Evolutionary conservation across 1,284 basidiomycete species (phyloP), one percentile per base, ranked within the genome.

Genomic region (Ceratobasidium sp.): DNA sequence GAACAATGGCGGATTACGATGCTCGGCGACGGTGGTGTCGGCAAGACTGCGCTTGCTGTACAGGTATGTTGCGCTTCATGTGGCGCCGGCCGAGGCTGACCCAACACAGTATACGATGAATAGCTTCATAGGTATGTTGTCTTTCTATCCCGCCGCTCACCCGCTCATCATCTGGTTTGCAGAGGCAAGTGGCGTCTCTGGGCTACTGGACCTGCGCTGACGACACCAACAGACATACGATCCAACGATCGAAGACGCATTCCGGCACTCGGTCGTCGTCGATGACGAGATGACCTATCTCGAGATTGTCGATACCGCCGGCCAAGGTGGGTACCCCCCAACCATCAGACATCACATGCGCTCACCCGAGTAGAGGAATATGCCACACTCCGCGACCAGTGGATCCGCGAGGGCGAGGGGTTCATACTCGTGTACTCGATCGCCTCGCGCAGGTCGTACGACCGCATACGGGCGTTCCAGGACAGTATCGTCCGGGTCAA

Each of bases 351-450:
- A 3, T 36, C 43, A 30, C 34, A 6, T n/a, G 10, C 60, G 71
- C 34, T 69, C 55, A 71, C 52, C 48, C 16, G 21, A 34, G 72
- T 80, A 96, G 94, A 96, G 91, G 94, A 96, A 81, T 96, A 96
- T 79, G 96, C 95, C 70, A 97, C 97, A 41, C 88, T 99, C 79
- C 90, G 97, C 76, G 97, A 99, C 85, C 97, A 99, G 82, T 99
- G 97, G 94, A 97, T 99, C 77, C 89, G 97, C 64, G 97, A 98
- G 81, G 97, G 97, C 75, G 96, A 99, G 84, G 97, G 97, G 10
- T 99, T 99, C 83, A 92, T 99, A 76, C 88, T 99, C 73, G 97
- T 99, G 72, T 99, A 99, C 84, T 97, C 95, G 65, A 98, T 99
- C 80, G 94, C 96, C 69, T 96, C 95, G 55, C 88, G 95, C 79